These are phyloP conservation scores for Ricinus communis DNA, from an alignment of 345 rosid genomes.

Conservation along the genomic window DNA sequence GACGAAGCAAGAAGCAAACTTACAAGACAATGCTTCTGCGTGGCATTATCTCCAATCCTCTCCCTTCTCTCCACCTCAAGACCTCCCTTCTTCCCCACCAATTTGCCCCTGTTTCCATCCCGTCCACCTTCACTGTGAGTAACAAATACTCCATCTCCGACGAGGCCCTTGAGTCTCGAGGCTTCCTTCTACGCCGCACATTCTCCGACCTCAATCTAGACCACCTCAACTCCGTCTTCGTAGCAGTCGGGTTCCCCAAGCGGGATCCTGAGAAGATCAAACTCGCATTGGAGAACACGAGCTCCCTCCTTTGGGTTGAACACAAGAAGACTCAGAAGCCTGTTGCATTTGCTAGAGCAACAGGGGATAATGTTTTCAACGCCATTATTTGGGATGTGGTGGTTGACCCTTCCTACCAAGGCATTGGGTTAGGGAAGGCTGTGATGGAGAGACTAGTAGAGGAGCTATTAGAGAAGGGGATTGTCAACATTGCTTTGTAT, in stretches of 20 bases:
- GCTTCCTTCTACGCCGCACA: slow-evolving; percentile 68
- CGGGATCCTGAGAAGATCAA: slow-evolving; percentile 73
- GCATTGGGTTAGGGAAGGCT: slow-evolving; percentile 81
- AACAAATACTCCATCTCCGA: slow-evolving; percentile 60
- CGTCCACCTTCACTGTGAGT: slow-evolving; percentile 23
- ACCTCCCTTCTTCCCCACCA: slow-evolving; percentile 15
- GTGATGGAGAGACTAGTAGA: slow-evolving; percentile 76
- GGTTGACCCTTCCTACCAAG: slow-evolving; percentile 85
- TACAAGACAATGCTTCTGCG: slow-evolving; percentile 46
- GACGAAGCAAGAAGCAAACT: not conserved
- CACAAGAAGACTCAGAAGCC: slow-evolving; percentile 56
- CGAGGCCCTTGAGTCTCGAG: slow-evolving; percentile 59
- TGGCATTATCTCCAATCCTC: slow-evolving; percentile 51
- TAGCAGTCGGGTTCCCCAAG: slow-evolving; percentile 84
- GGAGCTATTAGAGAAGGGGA: slow-evolving; percentile 59
- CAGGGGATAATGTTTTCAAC: slow-evolving; percentile 89
- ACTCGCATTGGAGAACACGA: slow-evolving; percentile 69
- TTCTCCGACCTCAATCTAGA: slow-evolving; percentile 62
- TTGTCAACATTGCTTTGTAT: slow-evolving; percentile 68
- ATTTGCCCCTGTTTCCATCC: slow-evolving; percentile 5
- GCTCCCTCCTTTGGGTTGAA: slow-evolving; percentile 69
- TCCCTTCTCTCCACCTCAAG: slow-evolving; percentile 35
- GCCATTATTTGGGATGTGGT: slow-evolving; percentile 98
- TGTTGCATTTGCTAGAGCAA: slow-evolving; percentile 88
- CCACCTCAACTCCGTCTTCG: slow-evolving; percentile 73